A percentile compares a stretch with the other conserved stretches of the same genome.
Evolutionary conservation across 2,329 filamentous ascomycete genomes (phyloP).

Genomic region (Sclerotinia minor): DNA sequence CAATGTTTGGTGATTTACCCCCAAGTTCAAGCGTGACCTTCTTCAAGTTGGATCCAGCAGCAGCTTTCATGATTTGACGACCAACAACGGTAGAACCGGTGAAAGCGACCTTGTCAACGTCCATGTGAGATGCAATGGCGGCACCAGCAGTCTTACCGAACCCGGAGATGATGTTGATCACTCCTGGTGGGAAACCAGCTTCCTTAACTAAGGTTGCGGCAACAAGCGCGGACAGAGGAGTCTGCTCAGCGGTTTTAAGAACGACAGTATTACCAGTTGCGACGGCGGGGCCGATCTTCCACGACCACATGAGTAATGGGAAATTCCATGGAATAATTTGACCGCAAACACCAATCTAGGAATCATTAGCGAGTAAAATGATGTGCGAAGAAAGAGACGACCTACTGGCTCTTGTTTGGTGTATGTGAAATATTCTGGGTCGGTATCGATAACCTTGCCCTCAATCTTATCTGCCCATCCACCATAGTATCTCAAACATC

Average conservation of each 20-base stretch:
- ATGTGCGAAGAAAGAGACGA: conserved; percentile 35
- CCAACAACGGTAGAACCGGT: conserved; percentile 64
- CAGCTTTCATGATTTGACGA: conserved; percentile 64
- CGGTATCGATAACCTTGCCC: conserved; percentile 68
- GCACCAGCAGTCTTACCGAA: conserved; percentile 68
- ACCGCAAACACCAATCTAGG: conserved; percentile 62
- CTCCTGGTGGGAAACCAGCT: conserved; percentile 65
- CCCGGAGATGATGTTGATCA: conserved; percentile 64
- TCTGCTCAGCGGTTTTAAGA: conserved; percentile 63
- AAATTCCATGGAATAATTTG: conserved; percentile 77
- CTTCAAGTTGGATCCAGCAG: conserved; percentile 62
- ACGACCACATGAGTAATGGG: conserved; percentile 63
- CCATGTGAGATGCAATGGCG: conserved; percentile 62
- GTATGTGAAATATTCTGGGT: conserved; percentile 65
- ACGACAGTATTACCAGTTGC: conserved; percentile 61
- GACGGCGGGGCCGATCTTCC: conserved; percentile 66
- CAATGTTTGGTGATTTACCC: conserved; percentile 63
- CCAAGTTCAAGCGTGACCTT: conserved; percentile 65
- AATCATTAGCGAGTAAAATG: not conserved
- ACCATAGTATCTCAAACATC: conserved; percentile 78
- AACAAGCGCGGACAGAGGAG: conserved; percentile 57
- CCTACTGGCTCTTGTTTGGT: conserved; percentile 63
- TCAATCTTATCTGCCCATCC: conserved; percentile 73
- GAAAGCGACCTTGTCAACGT: conserved; percentile 67
- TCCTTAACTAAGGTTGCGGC: conserved; percentile 58